Base-by-base conservation (phyloP, 2,329 filamentous ascomycete species). In the Emericellopsis cladophorae region DNA sequence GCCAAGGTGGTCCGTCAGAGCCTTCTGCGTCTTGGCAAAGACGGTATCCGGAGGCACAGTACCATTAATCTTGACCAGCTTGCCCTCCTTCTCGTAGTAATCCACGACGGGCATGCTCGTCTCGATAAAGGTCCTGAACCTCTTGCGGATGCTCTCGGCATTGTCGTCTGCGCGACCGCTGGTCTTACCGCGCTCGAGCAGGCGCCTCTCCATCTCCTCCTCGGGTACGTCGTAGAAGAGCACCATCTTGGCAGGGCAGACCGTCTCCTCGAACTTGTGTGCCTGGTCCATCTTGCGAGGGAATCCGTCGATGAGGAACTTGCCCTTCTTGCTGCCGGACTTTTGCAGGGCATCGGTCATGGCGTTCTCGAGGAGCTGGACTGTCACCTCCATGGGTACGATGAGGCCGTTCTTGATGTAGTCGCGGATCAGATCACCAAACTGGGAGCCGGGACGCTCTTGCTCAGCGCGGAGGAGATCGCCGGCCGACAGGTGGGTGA, bases 321-420 rank as follows among this genome's bases (percentile, higher is more conserved):
- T 79, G 40, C 74, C 74, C 59, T 78, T 81, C 48, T 56, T 54
- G 40, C 48, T 51, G 40, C 56, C 52, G 11, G 66, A 61, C 42
- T 70, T 63, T 42, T 69, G 56, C 40, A 95, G 76, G 11, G 75
- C 71, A 8, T 74, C 77, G 42, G 71, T 72, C 86, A 98, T 96
- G 44, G 89, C 87, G 62, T 95, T 94, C 65, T 95, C 89, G 35
- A 98, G 75, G 31, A 98, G 67, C 54, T 89, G 82, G 44, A 98
- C 83, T 5, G 92, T 98, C 39, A 96, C 88, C 62, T 96, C 90
- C 86, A 95, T 94, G n/a, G 92, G 92, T 48, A 98, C 92, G 61
- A 98, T 98, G 52, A 79, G 79, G 44, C 92, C 92, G 59, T 98
- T 82, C 57, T 83, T 85, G 71, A 98, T 98, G 68, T 92, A 89